Conservation (phyloP, 1,284 basidiomycete genomes). For the Mycena sp. region DNA sequence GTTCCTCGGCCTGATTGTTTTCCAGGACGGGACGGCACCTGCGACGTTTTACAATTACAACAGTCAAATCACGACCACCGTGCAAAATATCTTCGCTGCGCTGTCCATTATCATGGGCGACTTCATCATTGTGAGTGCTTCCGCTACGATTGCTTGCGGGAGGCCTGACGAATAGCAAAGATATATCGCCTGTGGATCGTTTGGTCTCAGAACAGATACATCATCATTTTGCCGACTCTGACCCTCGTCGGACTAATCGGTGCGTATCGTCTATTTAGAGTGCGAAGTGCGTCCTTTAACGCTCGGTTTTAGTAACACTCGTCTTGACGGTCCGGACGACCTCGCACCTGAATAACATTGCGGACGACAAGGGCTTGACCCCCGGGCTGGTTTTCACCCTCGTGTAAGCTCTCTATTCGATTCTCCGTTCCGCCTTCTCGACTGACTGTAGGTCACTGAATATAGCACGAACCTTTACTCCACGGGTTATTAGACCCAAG, state of each 20-base stretch:
- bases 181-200: constrained; percentile 21
- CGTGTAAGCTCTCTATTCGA: background rate
- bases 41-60: background rate
- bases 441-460: background rate
- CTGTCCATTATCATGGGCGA: constrained; percentile 1
- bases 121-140: background rate
- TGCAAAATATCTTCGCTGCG: constrained; percentile 12
- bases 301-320: background rate
- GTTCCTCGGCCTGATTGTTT: constrained; percentile 6
- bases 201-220: constrained; percentile 1
- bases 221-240: constrained; percentile 7
- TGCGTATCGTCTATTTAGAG: background rate
- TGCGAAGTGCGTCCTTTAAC: background rate
- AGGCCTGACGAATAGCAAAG: background rate
- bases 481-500: background rate
- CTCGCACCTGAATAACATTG: background rate
- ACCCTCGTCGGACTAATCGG: constrained; percentile 1
- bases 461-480: constrained; percentile 14
- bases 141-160: background rate
- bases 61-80: constrained; percentile 14
- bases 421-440: background rate
- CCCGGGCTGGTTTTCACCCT: constrained; percentile 17
- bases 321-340: background rate
- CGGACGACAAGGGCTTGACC: constrained; percentile 3
- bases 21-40: background rate